Evolutionary conservation across 148 eudicot genomes (phyloP).

Genomic region (Camellia sinensis): DNA sequence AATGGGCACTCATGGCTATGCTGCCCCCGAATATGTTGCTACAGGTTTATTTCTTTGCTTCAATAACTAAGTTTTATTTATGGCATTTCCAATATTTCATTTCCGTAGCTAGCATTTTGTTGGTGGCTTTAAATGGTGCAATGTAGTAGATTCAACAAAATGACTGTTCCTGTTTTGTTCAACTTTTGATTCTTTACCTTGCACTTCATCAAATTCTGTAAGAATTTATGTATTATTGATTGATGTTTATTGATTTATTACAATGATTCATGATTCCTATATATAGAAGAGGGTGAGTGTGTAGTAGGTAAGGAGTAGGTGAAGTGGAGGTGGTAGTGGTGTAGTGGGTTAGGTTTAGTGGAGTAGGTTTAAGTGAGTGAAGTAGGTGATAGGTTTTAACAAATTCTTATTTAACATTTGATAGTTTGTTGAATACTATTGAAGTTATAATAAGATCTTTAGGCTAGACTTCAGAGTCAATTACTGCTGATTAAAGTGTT

Average conservation of each 20-base stretch:
- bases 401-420: background rate
- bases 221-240: too few species aligned
- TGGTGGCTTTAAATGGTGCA: slow-evolving; percentile 6
- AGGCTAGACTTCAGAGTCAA: background rate
- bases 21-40: slow-evolving; percentile 44
- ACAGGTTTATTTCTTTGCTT: slow-evolving; percentile 32
- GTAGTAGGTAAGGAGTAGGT: too few species aligned
- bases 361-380: too few species aligned
- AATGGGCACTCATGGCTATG: slow-evolving; percentile 54
- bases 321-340: too few species aligned
- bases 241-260: too few species aligned
- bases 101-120: background rate
- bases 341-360: too few species aligned
- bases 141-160: background rate
- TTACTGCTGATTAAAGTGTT: background rate
- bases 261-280: too few species aligned
- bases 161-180: background rate
- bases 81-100: background rate
- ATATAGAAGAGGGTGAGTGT: too few species aligned
- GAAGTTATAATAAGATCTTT: background rate
- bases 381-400: too few species aligned
- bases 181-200: background rate
- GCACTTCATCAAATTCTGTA: background rate
- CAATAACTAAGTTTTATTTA: background rate
- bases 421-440: background rate